Conservation (phyloP, 129 eudicot species). For the Erigeron canadensis region DNA sequence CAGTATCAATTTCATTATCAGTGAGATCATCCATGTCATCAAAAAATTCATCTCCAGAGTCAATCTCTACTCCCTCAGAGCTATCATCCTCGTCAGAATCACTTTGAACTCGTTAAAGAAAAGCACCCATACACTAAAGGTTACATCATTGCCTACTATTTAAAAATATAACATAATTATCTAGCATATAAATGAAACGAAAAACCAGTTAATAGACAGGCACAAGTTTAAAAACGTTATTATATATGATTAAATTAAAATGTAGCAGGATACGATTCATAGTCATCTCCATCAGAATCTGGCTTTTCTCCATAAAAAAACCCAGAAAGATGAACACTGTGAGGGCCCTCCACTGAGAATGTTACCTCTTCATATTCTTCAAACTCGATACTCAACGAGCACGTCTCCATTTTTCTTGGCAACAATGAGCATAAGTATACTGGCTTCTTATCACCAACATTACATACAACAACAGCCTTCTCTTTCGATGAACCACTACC, state of each 20-base stretch:
- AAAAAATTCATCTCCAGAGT: constrained; percentile 38
- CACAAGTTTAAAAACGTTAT: background rate
- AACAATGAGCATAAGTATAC: constrained; percentile 69
- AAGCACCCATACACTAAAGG: background rate
- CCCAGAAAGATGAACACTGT: constrained; percentile 88
- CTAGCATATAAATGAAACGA: too few species aligned
- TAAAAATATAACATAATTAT: too few species aligned
- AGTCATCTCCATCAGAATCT: constrained; percentile 45
- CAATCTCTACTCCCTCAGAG: constrained; percentile 31
- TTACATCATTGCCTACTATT: background rate
- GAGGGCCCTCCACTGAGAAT: constrained; percentile 78
- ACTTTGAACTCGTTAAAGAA: constrained; percentile 56
- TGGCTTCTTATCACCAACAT: constrained; percentile 73
- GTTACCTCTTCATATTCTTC: constrained; percentile 81
- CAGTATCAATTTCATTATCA: constrained; percentile 44
- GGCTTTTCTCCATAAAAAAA: constrained; percentile 59
- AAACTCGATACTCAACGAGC: constrained; percentile 75
- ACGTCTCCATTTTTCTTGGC: constrained; percentile 75
- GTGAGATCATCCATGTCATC: constrained; percentile 50
- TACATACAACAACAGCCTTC: constrained; percentile 72
- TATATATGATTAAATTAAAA: background rate
- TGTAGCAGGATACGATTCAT: constrained; percentile 68
- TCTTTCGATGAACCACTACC: constrained; percentile 60
- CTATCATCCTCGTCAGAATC: constrained; percentile 50
- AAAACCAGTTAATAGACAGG: background rate